These are phyloP conservation scores for Russula foetens DNA, from an alignment of 768 basidiomycete genomes.

Conservation along the genomic window DNA sequence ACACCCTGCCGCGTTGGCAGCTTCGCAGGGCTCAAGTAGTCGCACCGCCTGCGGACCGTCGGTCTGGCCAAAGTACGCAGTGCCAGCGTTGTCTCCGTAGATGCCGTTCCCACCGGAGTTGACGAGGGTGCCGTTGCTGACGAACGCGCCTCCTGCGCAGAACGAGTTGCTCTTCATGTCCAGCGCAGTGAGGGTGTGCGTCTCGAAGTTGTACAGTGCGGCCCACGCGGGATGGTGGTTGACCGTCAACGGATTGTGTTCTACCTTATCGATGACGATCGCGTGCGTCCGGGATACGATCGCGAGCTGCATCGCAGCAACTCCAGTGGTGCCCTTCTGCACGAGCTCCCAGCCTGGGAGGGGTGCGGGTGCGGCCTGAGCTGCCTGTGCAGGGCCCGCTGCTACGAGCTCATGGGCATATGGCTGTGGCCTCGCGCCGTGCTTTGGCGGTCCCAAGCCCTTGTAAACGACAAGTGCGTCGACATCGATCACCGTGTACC, in stretches of 20 bases:
- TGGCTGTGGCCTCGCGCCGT: not conserved
- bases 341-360: conserved; percentile 43
- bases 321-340: conserved; percentile 65
- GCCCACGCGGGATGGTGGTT: conserved; percentile 71
- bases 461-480: conserved; percentile 63
- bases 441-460: conserved; percentile 22
- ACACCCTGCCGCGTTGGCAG: conserved; percentile 41
- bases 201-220: conserved; percentile 61
- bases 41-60: conserved; percentile 70
- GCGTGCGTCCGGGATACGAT: conserved; percentile 64
- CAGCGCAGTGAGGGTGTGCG: conserved; percentile 53
- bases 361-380: conserved; percentile 1
- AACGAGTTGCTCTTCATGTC: conserved; percentile 73
- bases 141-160: conserved; percentile 75
- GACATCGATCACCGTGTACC: conserved; percentile 38
- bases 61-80: conserved; percentile 69
- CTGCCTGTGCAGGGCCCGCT: conserved; percentile 8
- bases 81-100: conserved; percentile 49
- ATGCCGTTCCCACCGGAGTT: conserved; percentile 81
- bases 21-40: conserved; percentile 58
- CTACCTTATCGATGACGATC: conserved; percentile 75
- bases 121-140: conserved; percentile 68
- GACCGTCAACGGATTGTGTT: conserved; percentile 72
- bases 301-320: conserved; percentile 69
- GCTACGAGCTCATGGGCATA: conserved; percentile 20